These are phyloP conservation scores for Protomyces gravidus DNA, from an alignment of 1,139 yeast genomes.

Conservation along the genomic window DNA sequence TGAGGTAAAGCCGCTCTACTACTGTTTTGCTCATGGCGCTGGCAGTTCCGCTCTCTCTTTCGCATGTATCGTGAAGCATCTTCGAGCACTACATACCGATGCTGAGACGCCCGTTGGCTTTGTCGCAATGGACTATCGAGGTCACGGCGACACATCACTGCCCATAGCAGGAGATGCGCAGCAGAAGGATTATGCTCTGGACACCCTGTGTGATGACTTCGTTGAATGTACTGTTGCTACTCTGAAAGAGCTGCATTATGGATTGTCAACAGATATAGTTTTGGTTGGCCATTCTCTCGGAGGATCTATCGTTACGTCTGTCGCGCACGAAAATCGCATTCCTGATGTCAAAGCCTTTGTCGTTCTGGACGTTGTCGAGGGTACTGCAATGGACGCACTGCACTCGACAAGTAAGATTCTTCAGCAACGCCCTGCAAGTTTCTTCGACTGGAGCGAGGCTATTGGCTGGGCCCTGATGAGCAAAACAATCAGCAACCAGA, in stretches of 20 bases:
- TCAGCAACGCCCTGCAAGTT: slow-evolving; percentile 56
- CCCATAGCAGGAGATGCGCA: slow-evolving; percentile 34
- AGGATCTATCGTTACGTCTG: slow-evolving; percentile 70
- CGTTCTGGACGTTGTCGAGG: slow-evolving; percentile 89
- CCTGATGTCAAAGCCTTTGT: slow-evolving; percentile 52
- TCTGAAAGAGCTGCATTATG: slow-evolving; percentile 4
- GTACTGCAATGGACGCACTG: slow-evolving; percentile 65
- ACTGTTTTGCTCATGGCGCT: slow-evolving; percentile 65
- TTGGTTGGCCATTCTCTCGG: slow-evolving; percentile 81
- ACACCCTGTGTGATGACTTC: slow-evolving; percentile 60
- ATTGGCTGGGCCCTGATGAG: slow-evolving; percentile 65
- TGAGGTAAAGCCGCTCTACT: background rate
- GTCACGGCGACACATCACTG: slow-evolving; percentile 60
- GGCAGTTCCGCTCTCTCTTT: slow-evolving; percentile 84
- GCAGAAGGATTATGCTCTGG: slow-evolving; percentile 48
- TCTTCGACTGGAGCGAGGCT: slow-evolving; percentile 54
- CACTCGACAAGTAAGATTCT: slow-evolving; percentile 63
- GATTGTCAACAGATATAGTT: slow-evolving; percentile 45
- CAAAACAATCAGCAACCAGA: slow-evolving; percentile 50
- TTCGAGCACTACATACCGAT: slow-evolving; percentile 33
- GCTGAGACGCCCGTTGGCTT: slow-evolving; percentile 49
- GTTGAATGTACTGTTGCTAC: slow-evolving; percentile 43
- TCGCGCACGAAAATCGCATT: slow-evolving; percentile 39
- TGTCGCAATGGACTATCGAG: slow-evolving; percentile 72
- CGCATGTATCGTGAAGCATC: slow-evolving; percentile 43